Conservation (phyloP, 1,284 basidiomycete species). For the Meira miltonrushii region DNA sequence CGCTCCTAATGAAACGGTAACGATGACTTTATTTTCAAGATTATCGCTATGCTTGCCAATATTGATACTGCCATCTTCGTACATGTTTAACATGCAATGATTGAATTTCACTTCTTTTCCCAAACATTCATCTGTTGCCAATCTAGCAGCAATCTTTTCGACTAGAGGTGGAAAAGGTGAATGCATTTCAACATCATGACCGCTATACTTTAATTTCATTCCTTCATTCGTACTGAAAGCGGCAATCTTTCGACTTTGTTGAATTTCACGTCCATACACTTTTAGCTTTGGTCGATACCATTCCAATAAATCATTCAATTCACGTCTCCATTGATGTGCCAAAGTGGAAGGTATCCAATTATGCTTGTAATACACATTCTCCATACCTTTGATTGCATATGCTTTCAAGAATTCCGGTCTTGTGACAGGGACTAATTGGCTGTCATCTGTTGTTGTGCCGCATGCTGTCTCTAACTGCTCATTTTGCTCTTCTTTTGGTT, state of each 20-base stretch:
- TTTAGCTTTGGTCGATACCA: constrained; percentile 58
- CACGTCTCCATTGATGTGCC: constrained; percentile 54
- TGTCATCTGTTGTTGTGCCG: not conserved
- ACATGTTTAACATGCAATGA: constrained; percentile 59
- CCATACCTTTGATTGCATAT: not conserved
- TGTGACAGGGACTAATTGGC: not conserved
- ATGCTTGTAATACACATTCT: constrained; percentile 43
- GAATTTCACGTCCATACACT: constrained; percentile 58
- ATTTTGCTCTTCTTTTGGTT: not conserved
- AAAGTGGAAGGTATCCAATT: constrained; percentile 51
- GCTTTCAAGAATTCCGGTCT: not conserved
- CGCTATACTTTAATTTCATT: constrained; percentile 55
- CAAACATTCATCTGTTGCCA: constrained; percentile 51
- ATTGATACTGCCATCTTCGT: constrained; percentile 57
- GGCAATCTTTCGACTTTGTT: constrained; percentile 56
- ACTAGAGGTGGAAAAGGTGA: constrained; percentile 55
- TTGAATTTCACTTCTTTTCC: constrained; percentile 56
- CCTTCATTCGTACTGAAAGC: constrained; percentile 55
- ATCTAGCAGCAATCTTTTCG: constrained; percentile 51
- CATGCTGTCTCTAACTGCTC: too few species aligned
- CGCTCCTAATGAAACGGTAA: constrained; percentile 57
- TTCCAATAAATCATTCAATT: constrained; percentile 48
- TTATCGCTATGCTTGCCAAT: constrained; percentile 55
- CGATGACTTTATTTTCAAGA: constrained; percentile 56
- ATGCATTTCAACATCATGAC: constrained; percentile 52